Percentiles rank a stretch among this genome's conserved stretches.
Evolutionary conservation across 176 grass and related monocot species (phyloP).

Genomic region (Phoenix dactylifera): DNA sequence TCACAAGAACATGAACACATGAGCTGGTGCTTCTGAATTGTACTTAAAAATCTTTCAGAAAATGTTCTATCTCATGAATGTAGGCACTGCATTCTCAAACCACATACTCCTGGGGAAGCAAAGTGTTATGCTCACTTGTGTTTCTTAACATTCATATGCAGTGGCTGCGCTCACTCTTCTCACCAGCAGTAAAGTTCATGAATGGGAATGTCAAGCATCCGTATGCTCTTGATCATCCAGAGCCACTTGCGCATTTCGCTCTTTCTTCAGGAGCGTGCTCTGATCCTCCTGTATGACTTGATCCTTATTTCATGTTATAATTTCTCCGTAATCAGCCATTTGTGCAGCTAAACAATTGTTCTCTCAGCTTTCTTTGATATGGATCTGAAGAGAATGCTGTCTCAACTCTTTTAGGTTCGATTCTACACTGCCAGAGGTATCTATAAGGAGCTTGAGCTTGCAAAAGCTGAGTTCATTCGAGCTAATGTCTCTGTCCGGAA

Average conservation of each 20-base stretch:
- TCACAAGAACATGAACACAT: too few relatives aligned
- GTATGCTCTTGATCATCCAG: slow-evolving; percentile 43
- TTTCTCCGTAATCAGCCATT: too few relatives aligned
- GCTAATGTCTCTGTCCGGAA: slow-evolving; percentile 53
- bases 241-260: slow-evolving; percentile 81
- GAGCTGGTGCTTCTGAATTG: too few relatives aligned
- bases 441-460: slow-evolving; percentile 55
- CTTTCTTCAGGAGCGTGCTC: slow-evolving; percentile 86
- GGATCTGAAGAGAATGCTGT: not conserved
- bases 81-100: too few relatives aligned
- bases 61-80: too few relatives aligned
- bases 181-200: slow-evolving; percentile 29
- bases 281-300: slow-evolving; percentile 65
- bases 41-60: too few relatives aligned
- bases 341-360: not conserved
- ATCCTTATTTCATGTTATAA: not conserved
- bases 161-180: slow-evolving; percentile 58
- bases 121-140: too few relatives aligned
- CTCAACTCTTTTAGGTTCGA: slow-evolving; percentile 31
- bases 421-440: slow-evolving; percentile 71
- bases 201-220: slow-evolving; percentile 51
- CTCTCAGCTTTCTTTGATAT: not conserved
- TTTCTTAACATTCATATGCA: slow-evolving; percentile 18
- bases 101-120: too few relatives aligned
- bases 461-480: slow-evolving; percentile 64